phyloP scores from a whole-genome alignment of 2,329 filamentous ascomycete species.

The Penicillium sp. region DNA sequence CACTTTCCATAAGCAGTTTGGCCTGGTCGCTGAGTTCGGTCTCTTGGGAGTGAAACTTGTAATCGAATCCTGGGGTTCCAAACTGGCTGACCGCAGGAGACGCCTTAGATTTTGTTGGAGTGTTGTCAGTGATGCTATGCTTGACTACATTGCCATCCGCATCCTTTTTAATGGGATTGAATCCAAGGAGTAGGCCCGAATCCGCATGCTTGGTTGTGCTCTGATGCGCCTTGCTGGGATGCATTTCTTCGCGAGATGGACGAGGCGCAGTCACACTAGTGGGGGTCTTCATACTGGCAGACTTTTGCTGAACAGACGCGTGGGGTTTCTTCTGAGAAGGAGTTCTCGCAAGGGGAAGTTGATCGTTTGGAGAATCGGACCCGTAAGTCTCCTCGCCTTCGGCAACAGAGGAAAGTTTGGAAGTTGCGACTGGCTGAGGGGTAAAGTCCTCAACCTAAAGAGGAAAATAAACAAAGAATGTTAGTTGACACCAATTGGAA shows the following conservation, averaged over 20 bases:
- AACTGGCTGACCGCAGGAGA: slow-evolving; percentile 36
- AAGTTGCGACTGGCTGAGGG: slow-evolving; percentile 18
- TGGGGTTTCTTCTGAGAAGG: slow-evolving; percentile 29
- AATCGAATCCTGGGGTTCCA: slow-evolving; percentile 48
- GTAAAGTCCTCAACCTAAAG: slow-evolving; percentile 24
- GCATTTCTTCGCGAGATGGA: slow-evolving; percentile 80
- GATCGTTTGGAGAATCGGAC: slow-evolving; percentile 27
- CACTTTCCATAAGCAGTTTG: slow-evolving; percentile 61
- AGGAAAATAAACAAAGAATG: background rate
- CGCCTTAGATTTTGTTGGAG: slow-evolving; percentile 44
- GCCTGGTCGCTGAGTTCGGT: slow-evolving; percentile 51
- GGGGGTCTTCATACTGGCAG: slow-evolving; percentile 34
- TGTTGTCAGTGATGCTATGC: slow-evolving; percentile 32
- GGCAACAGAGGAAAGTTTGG: slow-evolving; percentile 45
- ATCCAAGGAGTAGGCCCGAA: slow-evolving; percentile 77
- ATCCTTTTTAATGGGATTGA: slow-evolving; percentile 66
- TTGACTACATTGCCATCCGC: slow-evolving; percentile 38
- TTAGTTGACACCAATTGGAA: slow-evolving; percentile 8
- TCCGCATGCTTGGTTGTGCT: slow-evolving; percentile 74
- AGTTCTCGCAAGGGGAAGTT: slow-evolving; percentile 27
- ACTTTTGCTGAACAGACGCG: slow-evolving; percentile 25
- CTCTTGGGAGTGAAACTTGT: slow-evolving; percentile 46
- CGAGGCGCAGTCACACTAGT: slow-evolving; percentile 63
- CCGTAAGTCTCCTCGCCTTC: slow-evolving; percentile 49
- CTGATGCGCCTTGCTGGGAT: slow-evolving; percentile 77